Conservation (phyloP, 306 rosid species). For the Begonia loranthoides region DNA sequence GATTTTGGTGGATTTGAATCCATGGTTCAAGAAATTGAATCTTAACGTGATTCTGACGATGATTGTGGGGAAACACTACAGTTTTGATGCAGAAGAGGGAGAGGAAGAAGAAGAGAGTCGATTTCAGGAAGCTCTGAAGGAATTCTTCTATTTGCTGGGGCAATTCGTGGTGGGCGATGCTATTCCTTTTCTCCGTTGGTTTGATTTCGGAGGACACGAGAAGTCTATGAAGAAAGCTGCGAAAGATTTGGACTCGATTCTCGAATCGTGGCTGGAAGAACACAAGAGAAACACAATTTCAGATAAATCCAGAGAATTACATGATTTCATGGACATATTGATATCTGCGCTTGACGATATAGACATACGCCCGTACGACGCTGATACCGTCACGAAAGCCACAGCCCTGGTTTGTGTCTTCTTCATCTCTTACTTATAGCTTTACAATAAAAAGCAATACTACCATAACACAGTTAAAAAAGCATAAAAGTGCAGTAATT, state of each 20-base stretch:
- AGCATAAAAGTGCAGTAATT: too few relatives aligned
- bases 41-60: background rate
- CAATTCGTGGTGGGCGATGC: constrained; percentile 21
- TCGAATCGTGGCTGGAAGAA: constrained; percentile 31
- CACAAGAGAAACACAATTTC: constrained; percentile 10
- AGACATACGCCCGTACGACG: constrained; percentile 23
- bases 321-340: constrained; percentile 33
- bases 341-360: constrained; percentile 6
- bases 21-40: background rate
- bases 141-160: constrained; percentile 17
- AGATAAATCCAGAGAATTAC: background rate
- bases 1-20: background rate
- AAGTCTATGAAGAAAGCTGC: constrained; percentile 20
- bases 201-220: constrained; percentile 42
- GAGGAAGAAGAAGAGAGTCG: constrained; percentile 2
- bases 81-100: background rate
- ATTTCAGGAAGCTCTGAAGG: constrained; percentile 9
- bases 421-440: background rate
- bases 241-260: constrained; percentile 17
- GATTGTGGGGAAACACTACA: background rate
- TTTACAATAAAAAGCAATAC: too few relatives aligned
- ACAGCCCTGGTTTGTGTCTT: constrained; percentile 21
- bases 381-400: constrained; percentile 33
- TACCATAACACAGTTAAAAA: too few relatives aligned
- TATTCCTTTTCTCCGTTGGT: constrained; percentile 25